A percentile compares a stretch with the other conserved stretches of the same genome.
Conservation (phyloP, 2,329 filamentous ascomycete species). For the Furcasterigmium furcatum region DNA sequence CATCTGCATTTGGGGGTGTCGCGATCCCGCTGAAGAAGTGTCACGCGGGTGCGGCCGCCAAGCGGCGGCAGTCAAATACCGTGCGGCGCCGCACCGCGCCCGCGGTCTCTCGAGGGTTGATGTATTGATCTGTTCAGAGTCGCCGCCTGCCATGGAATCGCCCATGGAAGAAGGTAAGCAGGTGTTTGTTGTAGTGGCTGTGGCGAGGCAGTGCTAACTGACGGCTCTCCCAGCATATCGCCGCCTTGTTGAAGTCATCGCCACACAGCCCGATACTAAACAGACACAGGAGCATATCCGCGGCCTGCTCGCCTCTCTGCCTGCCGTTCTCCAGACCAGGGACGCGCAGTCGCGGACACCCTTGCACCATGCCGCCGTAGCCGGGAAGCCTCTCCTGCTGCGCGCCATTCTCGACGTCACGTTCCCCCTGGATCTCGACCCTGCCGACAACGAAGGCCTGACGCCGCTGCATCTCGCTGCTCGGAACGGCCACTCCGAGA, state of each 20-base stretch:
- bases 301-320: conserved; percentile 11
- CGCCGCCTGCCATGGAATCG: conserved; percentile 7
- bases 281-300: conserved; percentile 8
- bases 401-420: conserved; percentile 7
- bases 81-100: too few relatives aligned
- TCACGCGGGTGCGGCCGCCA: too few relatives aligned
- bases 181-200: too few relatives aligned
- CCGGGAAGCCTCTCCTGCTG: conserved; percentile 8
- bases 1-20: too few relatives aligned
- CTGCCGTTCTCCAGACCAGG: conserved; percentile 9
- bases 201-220: conserved; percentile 1
- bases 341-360: conserved; percentile 10
- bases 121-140: not conserved
- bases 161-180: conserved; percentile 12
- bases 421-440: conserved; percentile 7
- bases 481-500: conserved; percentile 10
- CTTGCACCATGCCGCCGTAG: conserved; percentile 11
- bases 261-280: conserved; percentile 2
- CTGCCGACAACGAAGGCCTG: conserved; percentile 7
- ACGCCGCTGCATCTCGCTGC: conserved; percentile 14
- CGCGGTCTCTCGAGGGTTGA: too few relatives aligned
- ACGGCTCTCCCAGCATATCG: conserved; percentile 6
- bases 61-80: too few relatives aligned
- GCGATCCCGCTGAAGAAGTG: too few relatives aligned
- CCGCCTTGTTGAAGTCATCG: conserved; percentile 12